Conservation (phyloP, 441 rosid species). For the Eruca vesicaria region DNA sequence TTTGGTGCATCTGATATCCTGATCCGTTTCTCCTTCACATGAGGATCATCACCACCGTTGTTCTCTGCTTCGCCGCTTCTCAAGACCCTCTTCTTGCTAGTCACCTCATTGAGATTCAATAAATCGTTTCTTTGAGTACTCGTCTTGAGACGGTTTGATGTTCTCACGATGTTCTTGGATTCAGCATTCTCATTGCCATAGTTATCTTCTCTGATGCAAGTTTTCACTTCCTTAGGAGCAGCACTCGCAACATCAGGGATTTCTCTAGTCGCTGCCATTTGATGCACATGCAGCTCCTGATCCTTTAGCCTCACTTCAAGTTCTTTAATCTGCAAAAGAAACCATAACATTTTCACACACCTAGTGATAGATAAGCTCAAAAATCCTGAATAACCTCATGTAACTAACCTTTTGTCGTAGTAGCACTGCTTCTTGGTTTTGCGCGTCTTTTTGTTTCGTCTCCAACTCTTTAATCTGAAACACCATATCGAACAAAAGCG, state of each 20-base stretch:
- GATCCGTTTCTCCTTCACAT: slow-evolving; percentile 48
- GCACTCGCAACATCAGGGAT: slow-evolving; percentile 37
- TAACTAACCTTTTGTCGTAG: slow-evolving; percentile 59
- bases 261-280: slow-evolving; percentile 36
- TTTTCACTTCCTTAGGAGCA: slow-evolving; percentile 53
- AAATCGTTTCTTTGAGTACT: slow-evolving; percentile 38
- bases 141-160: slow-evolving; percentile 51
- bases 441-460: slow-evolving; percentile 45
- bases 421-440: slow-evolving; percentile 40
- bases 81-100: slow-evolving; percentile 63
- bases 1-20: slow-evolving; percentile 81
- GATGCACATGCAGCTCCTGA: slow-evolving; percentile 55
- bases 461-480: slow-evolving; percentile 54
- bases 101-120: slow-evolving; percentile 30
- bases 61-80: slow-evolving; percentile 80
- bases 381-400: neutral
- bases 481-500: neutral
- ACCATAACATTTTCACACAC: neutral
- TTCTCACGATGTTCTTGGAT: slow-evolving; percentile 49
- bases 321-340: slow-evolving; percentile 64
- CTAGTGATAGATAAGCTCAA: neutral
- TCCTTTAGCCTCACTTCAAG: slow-evolving; percentile 71
- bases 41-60: slow-evolving; percentile 28
- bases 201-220: slow-evolving; percentile 45
- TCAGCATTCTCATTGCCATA: slow-evolving; percentile 47